A percentile compares a stretch with the other conserved stretches of the same genome.
Evolutionary conservation across 129 eudicot species (phyloP).

Genomic region (Tagetes patula): DNA sequence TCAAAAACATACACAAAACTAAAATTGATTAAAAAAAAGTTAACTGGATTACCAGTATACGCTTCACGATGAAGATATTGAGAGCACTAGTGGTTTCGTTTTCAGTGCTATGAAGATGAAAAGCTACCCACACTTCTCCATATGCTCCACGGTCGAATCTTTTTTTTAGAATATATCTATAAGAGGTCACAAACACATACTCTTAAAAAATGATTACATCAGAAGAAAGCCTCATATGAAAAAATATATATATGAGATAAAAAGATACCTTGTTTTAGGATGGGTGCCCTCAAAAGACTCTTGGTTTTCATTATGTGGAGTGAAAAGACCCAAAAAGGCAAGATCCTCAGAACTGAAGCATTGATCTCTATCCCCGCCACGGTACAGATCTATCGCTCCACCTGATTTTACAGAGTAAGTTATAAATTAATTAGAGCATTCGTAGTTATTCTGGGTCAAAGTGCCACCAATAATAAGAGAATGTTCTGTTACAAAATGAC

Average conservation of each 20-base stretch:
- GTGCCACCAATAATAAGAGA: not conserved
- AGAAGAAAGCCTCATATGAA: not conserved
- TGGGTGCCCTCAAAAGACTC: constrained; percentile 48
- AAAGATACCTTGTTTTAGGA: constrained; percentile 59
- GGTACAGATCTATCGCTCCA: constrained; percentile 48
- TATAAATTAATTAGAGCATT: not conserved
- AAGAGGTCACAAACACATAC: constrained; percentile 16
- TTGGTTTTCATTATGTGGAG: constrained; percentile 38
- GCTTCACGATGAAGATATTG: constrained; percentile 76
- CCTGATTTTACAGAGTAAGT: constrained; percentile 46
- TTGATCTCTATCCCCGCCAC: constrained; percentile 52
- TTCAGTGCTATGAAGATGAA: constrained; percentile 27
- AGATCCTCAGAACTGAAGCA: constrained; percentile 59
- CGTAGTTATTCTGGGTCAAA: not conserved
- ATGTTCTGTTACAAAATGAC: not conserved
- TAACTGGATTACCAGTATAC: constrained; percentile 71
- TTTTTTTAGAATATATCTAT: constrained; percentile 77
- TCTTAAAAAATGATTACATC: not conserved
- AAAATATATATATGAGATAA: too few species aligned
- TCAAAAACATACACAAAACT: too few species aligned
- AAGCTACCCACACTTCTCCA: constrained; percentile 99
- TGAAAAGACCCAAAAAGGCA: too few species aligned
- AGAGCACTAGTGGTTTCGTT: constrained; percentile 35
- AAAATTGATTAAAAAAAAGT: not conserved
- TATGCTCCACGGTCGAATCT: constrained; percentile 86